A percentile compares a stretch with the other conserved stretches of the same genome.
Conservation (phyloP, 1,139 yeast species). For the Fermentozyma sake region DNA sequence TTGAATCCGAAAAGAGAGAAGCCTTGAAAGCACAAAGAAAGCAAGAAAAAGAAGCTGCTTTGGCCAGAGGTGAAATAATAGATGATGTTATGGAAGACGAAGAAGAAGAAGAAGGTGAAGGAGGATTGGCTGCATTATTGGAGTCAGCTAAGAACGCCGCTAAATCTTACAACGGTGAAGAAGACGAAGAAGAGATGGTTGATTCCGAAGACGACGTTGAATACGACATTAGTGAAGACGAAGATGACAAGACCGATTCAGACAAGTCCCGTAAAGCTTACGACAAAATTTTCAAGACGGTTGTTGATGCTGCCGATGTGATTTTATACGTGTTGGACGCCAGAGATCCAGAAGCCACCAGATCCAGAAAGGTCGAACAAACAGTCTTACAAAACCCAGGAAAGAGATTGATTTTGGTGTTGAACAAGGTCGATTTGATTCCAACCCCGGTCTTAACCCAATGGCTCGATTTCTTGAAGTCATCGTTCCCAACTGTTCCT, state of each 20-base stretch:
- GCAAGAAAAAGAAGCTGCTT: conserved; percentile 44
- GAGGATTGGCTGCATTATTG: conserved; percentile 77
- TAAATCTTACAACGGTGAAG: conserved; percentile 59
- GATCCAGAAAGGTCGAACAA: conserved; percentile 88
- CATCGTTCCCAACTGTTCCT: conserved; percentile 89
- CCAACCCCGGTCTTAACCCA: conserved; percentile 79
- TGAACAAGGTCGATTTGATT: conserved; percentile 89
- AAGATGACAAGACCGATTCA: conserved; percentile 31
- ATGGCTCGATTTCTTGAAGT: conserved; percentile 79
- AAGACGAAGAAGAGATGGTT: conserved; percentile 39
- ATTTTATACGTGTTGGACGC: conserved; percentile 91
- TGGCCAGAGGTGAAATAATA: conserved; percentile 38
- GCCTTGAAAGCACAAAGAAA: conserved; percentile 42
- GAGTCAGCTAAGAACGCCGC: conserved; percentile 90
- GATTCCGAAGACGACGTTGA: conserved; percentile 41
- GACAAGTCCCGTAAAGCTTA: conserved; percentile 91
- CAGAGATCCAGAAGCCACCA: conserved; percentile 93
- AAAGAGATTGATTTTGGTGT: conserved; percentile 77
- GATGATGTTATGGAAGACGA: conserved; percentile 37
- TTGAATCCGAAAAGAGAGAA: conserved; percentile 58
- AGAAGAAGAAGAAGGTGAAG: conserved; percentile 42
- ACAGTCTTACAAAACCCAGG: conserved; percentile 74
- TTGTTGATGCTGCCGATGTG: conserved; percentile 86
- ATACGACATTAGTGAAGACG: conserved; percentile 39
- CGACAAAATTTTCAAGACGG: conserved; percentile 79